A percentile compares a stretch with the other conserved stretches of the same genome.
These are phyloP conservation scores for Sporothrix variecibatus DNA, from an alignment of 2,329 filamentous ascomycete species.

Conservation along the genomic window DNA sequence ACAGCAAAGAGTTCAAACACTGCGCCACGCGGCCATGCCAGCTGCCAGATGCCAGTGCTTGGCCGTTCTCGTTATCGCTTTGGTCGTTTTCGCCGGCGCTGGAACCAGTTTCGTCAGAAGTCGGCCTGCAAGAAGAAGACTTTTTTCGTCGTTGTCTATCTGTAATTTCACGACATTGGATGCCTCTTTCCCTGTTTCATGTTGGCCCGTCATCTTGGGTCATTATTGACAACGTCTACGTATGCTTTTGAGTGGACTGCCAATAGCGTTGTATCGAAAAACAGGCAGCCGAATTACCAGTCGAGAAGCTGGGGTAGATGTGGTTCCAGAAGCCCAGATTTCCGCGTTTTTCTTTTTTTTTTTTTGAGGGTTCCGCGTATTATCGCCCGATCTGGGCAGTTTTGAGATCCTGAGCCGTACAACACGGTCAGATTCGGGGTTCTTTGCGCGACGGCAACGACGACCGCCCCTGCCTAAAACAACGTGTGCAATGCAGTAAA, in stretches of 20 bases:
- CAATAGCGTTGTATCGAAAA: not conserved
- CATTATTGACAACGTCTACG: not conserved
- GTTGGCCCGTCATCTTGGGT: not conserved
- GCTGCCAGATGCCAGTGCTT: not conserved
- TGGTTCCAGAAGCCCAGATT: not conserved
- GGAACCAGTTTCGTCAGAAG: not conserved
- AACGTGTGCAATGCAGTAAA: not conserved
- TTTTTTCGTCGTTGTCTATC: not conserved
- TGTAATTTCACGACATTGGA: not conserved
- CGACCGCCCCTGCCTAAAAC: not conserved
- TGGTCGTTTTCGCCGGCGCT: not conserved
- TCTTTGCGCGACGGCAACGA: not conserved
- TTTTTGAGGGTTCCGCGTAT: not conserved
- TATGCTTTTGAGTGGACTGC: not conserved
- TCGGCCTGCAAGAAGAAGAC: not conserved
- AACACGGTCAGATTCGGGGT: not conserved
- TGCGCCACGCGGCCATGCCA: not conserved
- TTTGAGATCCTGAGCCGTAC: not conserved
- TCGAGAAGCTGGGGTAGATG: not conserved
- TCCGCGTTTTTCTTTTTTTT: no score
- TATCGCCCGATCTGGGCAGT: not conserved
- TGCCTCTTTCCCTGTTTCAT: not conserved
- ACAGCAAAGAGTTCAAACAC: no score
- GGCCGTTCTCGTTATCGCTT: slow-evolving; percentile 5
- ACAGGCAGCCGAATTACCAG: not conserved